Base-by-base conservation (phyloP, 768 basidiomycete genomes). In the Paxillus ammoniavirescens region DNA sequence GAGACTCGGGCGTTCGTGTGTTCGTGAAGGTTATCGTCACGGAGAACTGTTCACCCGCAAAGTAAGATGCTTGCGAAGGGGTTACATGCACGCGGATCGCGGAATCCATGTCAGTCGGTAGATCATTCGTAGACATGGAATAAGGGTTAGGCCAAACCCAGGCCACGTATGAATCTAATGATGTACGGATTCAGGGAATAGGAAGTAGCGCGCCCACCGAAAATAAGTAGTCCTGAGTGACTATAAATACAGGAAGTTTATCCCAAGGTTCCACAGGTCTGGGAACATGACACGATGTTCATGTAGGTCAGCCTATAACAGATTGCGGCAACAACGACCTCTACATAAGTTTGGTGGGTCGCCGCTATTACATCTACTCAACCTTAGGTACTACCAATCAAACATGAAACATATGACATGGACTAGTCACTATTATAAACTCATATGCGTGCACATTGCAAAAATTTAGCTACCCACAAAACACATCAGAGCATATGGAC, bases 21-120 rank as follows among this genome's bases (percentile, higher is more conserved):
- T 96, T 97, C 47, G 89, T 87, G 70, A 97, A 93, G 0, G 89
- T 88, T 59, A 98, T 84, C 4, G 84, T 87, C 12, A 91, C 91
- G 2, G 84, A 77, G 71, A 96, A 92, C 0, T 81, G 75, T 70
- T 98, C 95, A 52, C 95, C 95, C 0, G 95, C 92, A 68, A 95
- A 98, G 72, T 89, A 98, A 0, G 93, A 91, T 0, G 91, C 88
- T 57, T 93, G 89, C 0, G 89, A 78, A 2, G 95, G 95, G 0
- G 81, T 80, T 18, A 90, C 86, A 26, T 82, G 79, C 37, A 91
- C 83, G 36, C 86, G 26, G 5, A 91, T 77, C 41, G 77, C 76
- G 13, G 80, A 74, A 47, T 82, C 82, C 44, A 61, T 28, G 55
- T 61, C 65, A 5, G 55, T 33, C 9, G 53, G 12, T 50, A 50